These are phyloP conservation scores for Pythium phragmitis DNA, from an alignment of 352 stramenopile species.

Conservation along the genomic window DNA sequence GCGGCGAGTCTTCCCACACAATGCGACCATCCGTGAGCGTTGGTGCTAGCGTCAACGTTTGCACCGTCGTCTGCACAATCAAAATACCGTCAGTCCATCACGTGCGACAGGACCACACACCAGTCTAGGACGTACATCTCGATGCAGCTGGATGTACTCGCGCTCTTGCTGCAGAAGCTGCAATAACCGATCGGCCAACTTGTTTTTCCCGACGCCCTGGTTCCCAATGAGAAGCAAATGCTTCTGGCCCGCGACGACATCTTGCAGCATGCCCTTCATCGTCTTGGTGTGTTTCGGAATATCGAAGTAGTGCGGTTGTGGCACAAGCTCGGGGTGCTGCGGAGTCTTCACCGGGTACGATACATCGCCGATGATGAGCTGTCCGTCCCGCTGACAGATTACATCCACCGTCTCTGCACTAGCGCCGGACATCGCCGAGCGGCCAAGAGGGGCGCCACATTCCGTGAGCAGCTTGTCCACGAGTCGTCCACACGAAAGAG, in stretches of 20 bases:
- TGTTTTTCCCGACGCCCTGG: slow-evolving; percentile 96
- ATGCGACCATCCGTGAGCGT: slow-evolving; percentile 88
- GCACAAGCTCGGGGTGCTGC: slow-evolving; percentile 76
- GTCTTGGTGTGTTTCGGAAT: slow-evolving; percentile 87
- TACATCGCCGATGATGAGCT: slow-evolving; percentile 63
- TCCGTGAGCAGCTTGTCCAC: slow-evolving; percentile 57
- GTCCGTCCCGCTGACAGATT: slow-evolving; percentile 43
- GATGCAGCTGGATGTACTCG: slow-evolving; percentile 97
- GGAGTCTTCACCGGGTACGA: slow-evolving; percentile 53
- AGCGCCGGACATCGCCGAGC: neutral
- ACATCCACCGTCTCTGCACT: slow-evolving; percentile 21
- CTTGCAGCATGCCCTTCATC: slow-evolving; percentile 87
- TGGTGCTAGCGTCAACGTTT: slow-evolving; percentile 90
- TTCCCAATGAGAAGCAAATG: slow-evolving; percentile 94
- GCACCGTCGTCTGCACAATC: slow-evolving; percentile 84
- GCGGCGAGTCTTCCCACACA: slow-evolving; percentile 91
- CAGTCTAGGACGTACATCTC: slow-evolving; percentile 67
- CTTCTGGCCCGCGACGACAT: slow-evolving; percentile 84
- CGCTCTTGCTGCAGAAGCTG: slow-evolving; percentile 90
- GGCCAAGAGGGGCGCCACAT: slow-evolving; percentile 33
- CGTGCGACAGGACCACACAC: neutral
- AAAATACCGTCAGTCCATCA: neutral
- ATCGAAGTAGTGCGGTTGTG: slow-evolving; percentile 87
- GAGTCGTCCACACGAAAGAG: slow-evolving; percentile 45
- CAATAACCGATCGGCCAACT: slow-evolving; percentile 91